Evolutionary conservation across 2,329 filamentous ascomycete genomes (phyloP).

Genomic region (Helotiales sp.): DNA sequence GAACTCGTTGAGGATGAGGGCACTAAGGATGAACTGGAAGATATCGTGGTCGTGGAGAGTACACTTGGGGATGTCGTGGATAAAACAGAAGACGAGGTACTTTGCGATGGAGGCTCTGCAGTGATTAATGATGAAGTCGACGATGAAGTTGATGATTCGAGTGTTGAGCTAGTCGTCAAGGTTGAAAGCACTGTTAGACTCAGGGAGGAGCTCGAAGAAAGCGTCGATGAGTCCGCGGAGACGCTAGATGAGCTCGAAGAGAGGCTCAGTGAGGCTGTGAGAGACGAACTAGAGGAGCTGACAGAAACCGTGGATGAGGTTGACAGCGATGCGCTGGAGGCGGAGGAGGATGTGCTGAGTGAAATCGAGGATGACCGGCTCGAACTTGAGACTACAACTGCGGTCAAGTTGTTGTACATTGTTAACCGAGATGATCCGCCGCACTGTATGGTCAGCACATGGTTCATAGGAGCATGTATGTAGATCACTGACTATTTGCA

Average conservation of each 20-base stretch:
- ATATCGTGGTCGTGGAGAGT: too few relatives aligned
- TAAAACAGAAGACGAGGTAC: background rate
- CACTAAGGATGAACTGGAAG: background rate
- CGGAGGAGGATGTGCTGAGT: constrained; percentile 7
- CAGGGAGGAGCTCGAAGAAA: constrained; percentile 2
- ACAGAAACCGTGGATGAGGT: background rate
- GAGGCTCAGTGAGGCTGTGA: background rate
- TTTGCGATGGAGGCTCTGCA: too few relatives aligned
- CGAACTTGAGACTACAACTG: constrained; percentile 3
- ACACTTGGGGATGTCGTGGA: too few relatives aligned
- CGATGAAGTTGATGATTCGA: background rate
- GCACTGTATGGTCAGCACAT: constrained; percentile 25
- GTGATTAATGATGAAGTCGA: too few relatives aligned
- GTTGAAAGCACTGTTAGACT: constrained; percentile 1
- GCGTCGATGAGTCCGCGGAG: constrained; percentile 12
- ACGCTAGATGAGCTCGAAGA: constrained; percentile 7
- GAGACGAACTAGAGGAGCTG: background rate
- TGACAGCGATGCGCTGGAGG: constrained; percentile 3
- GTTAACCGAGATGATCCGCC: constrained; percentile 34
- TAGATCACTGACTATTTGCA: constrained; percentile 39
- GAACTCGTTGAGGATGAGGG: constrained; percentile 4
- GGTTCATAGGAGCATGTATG: constrained; percentile 1
- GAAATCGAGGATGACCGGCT: constrained; percentile 7
- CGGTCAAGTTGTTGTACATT: constrained; percentile 28
- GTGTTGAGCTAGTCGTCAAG: background rate